A percentile compares a stretch with the other conserved stretches of the same genome.
Evolutionary conservation across 2,329 filamentous ascomycete genomes (phyloP).

Genomic region (Arthrobotrys entomopaga): DNA sequence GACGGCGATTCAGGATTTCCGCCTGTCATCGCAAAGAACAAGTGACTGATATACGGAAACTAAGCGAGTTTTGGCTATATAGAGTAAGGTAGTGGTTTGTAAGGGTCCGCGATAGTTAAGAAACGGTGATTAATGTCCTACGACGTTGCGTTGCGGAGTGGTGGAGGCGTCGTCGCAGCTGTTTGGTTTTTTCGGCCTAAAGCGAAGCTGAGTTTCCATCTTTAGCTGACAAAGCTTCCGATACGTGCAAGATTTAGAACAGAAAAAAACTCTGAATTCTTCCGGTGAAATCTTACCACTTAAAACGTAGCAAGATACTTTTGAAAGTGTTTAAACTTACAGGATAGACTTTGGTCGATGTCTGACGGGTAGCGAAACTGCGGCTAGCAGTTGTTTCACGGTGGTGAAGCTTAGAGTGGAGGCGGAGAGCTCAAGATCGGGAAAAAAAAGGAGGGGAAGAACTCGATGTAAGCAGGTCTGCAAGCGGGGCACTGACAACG

Average conservation of each 20-base stretch:
- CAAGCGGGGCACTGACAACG: constrained; percentile 42
- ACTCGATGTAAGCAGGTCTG: constrained; percentile 19
- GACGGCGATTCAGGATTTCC: constrained; percentile 51
- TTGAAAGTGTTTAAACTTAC: constrained; percentile 6
- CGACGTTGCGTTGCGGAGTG: constrained; percentile 36
- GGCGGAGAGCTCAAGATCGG: constrained; percentile 32
- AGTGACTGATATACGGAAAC: not conserved
- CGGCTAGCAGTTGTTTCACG: constrained; percentile 20
- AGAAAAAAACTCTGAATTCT: constrained; percentile 29
- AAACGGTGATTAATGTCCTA: not conserved
- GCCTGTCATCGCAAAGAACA: constrained; percentile 31
- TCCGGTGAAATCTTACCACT: constrained; percentile 44
- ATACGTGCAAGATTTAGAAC: not conserved
- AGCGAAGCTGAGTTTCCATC: constrained; percentile 27
- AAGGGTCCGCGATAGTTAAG: not conserved
- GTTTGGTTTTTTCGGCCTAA: constrained; percentile 11
- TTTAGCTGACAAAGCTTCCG: constrained; percentile 50
- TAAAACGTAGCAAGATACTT: too few species aligned
- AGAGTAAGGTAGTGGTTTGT: not conserved
- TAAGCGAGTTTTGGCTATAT: too few species aligned
- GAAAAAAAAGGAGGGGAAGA: constrained; percentile 46
- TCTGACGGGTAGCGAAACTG: constrained; percentile 18
- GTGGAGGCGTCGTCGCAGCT: constrained; percentile 10
- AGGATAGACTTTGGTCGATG: constrained; percentile 19
- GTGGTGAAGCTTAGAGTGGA: constrained; percentile 30